Percentiles rank a stretch among this genome's conserved stretches.
These are phyloP conservation scores for Sclerotinia borealis DNA, from an alignment of 2,329 filamentous ascomycete genomes.

Conservation along the genomic window DNA sequence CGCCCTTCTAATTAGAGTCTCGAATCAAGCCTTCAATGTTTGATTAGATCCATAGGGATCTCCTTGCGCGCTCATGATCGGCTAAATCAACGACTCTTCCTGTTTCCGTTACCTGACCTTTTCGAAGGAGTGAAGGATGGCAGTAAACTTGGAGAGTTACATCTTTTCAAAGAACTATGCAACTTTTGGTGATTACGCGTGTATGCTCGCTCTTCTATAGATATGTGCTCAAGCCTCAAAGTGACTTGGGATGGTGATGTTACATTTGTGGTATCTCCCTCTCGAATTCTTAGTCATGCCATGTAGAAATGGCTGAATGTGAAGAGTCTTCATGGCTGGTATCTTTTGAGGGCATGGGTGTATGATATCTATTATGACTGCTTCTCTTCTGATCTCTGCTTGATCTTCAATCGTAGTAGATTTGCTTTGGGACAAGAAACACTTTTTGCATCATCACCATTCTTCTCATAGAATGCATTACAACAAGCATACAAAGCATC, in stretches of 20 bases:
- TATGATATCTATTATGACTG: background rate
- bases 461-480: constrained; percentile 74
- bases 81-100: constrained; percentile 78
- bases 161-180: constrained; percentile 26
- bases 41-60: constrained; percentile 77
- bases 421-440: constrained; percentile 80
- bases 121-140: constrained; percentile 43
- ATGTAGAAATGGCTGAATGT: background rate
- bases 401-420: constrained; percentile 76
- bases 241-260: background rate
- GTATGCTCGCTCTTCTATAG: background rate
- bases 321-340: background rate
- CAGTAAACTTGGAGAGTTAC: constrained; percentile 46
- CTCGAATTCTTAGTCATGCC: background rate
- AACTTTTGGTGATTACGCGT: background rate
- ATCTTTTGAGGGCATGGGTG: background rate
- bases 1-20: constrained; percentile 99
- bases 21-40: constrained; percentile 90
- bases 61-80: constrained; percentile 96
- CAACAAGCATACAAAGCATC: constrained; percentile 92
- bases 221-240: background rate
- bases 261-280: background rate
- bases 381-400: constrained; percentile 47
- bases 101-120: constrained; percentile 62
- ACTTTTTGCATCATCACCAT: constrained; percentile 69